Evolutionary conservation across 768 basidiomycete species (phyloP).

Genomic region (Russula compacta): DNA sequence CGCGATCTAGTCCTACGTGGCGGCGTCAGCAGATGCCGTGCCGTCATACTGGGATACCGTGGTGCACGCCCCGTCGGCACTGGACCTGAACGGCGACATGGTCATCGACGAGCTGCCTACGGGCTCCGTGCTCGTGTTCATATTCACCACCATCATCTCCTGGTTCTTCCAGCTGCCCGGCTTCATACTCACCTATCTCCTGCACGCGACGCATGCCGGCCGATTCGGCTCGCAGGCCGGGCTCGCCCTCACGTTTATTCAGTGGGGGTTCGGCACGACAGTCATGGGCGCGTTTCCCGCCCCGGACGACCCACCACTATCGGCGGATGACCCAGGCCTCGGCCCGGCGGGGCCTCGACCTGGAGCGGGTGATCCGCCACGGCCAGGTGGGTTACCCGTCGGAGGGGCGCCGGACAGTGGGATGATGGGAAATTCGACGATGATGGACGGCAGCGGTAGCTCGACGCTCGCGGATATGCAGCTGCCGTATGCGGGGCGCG

Average conservation of each 20-base stretch:
- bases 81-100: constrained; percentile 50
- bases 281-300: constrained; percentile 24
- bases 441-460: not conserved
- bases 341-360: not conserved
- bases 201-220: constrained; percentile 86
- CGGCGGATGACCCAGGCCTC: not conserved
- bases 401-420: constrained; percentile 6
- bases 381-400: not conserved
- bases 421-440: constrained; percentile 15
- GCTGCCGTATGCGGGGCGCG: constrained; percentile 43
- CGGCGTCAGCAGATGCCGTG: constrained; percentile 81
- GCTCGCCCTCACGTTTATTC: constrained; percentile 91
- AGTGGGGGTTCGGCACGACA: constrained; percentile 74
- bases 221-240: constrained; percentile 92
- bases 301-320: not conserved
- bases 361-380: not conserved
- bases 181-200: constrained; percentile 85
- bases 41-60: constrained; percentile 98
- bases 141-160: constrained; percentile 73
- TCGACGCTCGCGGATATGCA: constrained; percentile 1
- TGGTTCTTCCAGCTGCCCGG: constrained; percentile 97
- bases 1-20: constrained; percentile 65
- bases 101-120: constrained; percentile 89
- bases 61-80: constrained; percentile 63
- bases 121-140: constrained; percentile 65